Base-by-base conservation (phyloP, 768 basidiomycete species). In the Krasilnikovozyma curviuscula region DNA sequence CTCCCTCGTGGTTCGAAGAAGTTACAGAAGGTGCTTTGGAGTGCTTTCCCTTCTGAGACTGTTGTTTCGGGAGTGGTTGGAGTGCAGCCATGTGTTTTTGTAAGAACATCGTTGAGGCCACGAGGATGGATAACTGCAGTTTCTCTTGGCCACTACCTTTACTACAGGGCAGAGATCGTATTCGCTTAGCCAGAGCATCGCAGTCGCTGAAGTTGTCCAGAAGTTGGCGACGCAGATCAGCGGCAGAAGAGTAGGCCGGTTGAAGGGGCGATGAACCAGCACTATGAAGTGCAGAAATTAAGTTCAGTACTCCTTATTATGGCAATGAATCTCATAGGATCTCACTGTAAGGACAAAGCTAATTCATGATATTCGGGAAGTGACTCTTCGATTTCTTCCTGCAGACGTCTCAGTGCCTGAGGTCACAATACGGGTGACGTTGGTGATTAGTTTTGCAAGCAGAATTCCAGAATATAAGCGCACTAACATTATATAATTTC, bases 321-420 rank as follows among this genome's bases (percentile, higher is more conserved):
- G 34, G 30, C 9, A 7, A 18, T 5, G 35, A 25, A 24, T 12
- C 23, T 19, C 30, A 21, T n/a, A 32, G 18, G 7, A 13, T 32
- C 45, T n/a, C 16, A 52, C 45, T 52, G 45, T 40, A 46, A 52
- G 30, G 35, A 37, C 7, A 81, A 61, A 25, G 93, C 63, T 23
- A 88, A 69, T 58, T 91, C 86, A 56, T 91, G 84, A 61, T 91
- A 89, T 54, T 79, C 76, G 3, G 86, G 85, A 4, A 97, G 70
- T 2, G 75, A 67, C 28, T 79, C 80, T 60, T 85, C 82, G n/a
- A 97, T 88, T 55, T 95, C 88, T 45, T 73, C 72, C 66, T 98
- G 88, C 7, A 93, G 66, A 32, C 58, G 62, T 31, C 83, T 66
- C 51, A 97, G 76, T 1, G 73, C 73, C 73, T 85, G 63, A 7